Conservation (phyloP, 306 rosid genomes). For the Rubus idaeus region DNA sequence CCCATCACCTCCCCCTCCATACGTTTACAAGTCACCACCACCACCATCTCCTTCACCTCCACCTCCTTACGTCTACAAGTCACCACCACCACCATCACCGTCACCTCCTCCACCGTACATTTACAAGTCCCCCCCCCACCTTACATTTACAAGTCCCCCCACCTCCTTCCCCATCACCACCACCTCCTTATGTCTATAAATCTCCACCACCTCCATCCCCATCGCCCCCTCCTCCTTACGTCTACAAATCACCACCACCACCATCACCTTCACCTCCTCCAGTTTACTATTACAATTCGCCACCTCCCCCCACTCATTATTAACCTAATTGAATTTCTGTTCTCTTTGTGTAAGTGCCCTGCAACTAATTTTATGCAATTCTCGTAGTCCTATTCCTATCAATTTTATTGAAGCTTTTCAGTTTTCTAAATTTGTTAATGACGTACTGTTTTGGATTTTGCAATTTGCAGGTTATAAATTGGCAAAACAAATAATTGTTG, state of each 20-base stretch:
- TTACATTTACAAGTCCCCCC: not conserved
- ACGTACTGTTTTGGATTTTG: not conserved
- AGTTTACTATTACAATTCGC: constrained; percentile 6
- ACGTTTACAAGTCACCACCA: not conserved
- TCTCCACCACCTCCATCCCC: too few species aligned
- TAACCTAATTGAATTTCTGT: not conserved
- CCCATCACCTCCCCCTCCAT: not conserved
- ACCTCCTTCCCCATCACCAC: too few species aligned
- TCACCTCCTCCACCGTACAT: not conserved
- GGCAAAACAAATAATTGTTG: constrained; percentile 10
- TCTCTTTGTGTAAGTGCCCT: constrained; percentile 17
- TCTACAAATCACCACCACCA: too few species aligned
- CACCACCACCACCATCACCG: rapidly evolving
- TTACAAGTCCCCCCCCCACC: not conserved
- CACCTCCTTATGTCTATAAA: too few species aligned
- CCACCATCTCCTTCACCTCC: not conserved
- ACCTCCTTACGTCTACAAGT: not conserved
- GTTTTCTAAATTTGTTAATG: not conserved
- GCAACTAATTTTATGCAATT: not conserved
- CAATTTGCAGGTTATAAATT: constrained; percentile 16
- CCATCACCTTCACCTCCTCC: too few species aligned
- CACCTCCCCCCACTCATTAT: constrained; percentile 22
- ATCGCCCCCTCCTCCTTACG: not conserved
- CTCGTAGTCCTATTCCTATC: not conserved
- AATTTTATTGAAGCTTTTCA: not conserved